Base-by-base conservation (phyloP, 352 stramenopile species). In the Detonula confervacea region DNA sequence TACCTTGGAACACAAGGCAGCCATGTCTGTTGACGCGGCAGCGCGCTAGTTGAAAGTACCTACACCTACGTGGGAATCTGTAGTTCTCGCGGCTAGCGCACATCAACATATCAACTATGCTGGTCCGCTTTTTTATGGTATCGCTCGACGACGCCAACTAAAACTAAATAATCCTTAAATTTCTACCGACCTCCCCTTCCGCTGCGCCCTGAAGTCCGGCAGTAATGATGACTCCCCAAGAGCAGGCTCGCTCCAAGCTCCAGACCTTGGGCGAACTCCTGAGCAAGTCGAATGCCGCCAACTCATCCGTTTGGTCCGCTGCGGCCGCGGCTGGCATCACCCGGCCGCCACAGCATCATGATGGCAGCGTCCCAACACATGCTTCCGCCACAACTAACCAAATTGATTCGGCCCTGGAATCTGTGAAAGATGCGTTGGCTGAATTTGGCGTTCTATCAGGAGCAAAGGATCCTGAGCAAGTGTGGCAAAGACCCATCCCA, bases 401-500 rank as follows among this genome's bases (percentile, higher is more conserved):
- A 9, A 55, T 77, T 22, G 62, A 71, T 16, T 55, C 63, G 1
- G 69, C 76, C 29, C 29, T 84, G n/a, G 16, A 71, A 44, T 42
- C 77, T 18, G 64, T 84, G 7, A 47, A 75, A 56, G 29, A 47
- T 52, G 69, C 64, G 8, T n/a, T 84, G 2, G 65, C 62, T 25
- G 39, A 35, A 27, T 72, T 84, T 49, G 77, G 77, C 33, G 77
- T 77, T 8, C 22, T 84, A 16, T 30, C 77, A 6, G 22, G 39
- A 5, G 35, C 59, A 33, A 56, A 20, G 7, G 37, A 39, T n/a
- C 33, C 25, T 2, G 24, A 70, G 27, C 33, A 81, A 29, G 72
- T 76, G 16, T 84, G 70, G 70, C 46, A 73, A 63, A 52, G 77
- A 22, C 29, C 39, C 12, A 75, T 84, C 9, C 57, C 77, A 20